Evolutionary conservation across 2,329 filamentous ascomycete species (phyloP).

Genomic region (Talaromyces sp.): DNA sequence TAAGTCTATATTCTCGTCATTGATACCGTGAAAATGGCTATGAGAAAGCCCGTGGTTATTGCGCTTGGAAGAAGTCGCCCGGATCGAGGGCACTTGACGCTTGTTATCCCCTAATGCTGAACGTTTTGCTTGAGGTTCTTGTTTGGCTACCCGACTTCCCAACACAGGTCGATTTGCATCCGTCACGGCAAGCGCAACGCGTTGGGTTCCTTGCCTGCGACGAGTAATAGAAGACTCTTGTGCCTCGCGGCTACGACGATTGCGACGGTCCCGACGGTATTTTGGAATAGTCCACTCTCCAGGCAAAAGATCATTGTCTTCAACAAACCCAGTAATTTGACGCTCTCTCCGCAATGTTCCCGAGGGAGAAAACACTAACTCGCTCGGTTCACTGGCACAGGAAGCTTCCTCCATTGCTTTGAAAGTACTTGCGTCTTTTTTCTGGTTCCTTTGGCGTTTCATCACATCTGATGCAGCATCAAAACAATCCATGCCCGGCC

Average conservation of each 20-base stretch:
- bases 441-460: constrained; percentile 48
- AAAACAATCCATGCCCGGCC: constrained; percentile 50
- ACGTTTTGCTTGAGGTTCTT: constrained; percentile 3
- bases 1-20: constrained; percentile 32
- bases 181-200: constrained; percentile 4
- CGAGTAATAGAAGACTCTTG: not conserved
- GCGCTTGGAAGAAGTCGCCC: not conserved
- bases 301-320: constrained; percentile 43
- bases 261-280: constrained; percentile 20
- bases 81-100: not conserved
- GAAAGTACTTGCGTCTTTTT: constrained; percentile 44
- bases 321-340: constrained; percentile 45
- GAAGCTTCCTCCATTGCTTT: constrained; percentile 45
- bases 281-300: constrained; percentile 42
- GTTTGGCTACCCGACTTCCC: constrained; percentile 9
- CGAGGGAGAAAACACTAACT: constrained; percentile 44
- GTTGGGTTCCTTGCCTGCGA: not conserved
- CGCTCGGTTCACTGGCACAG: constrained; percentile 41
- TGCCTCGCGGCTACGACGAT: not conserved
- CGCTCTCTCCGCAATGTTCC: constrained; percentile 41
- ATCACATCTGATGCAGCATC: constrained; percentile 48
- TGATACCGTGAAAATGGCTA: constrained; percentile 21
- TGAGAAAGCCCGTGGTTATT: not conserved
- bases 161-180: constrained; percentile 12
- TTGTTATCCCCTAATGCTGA: not conserved